Conservation (phyloP, 2,329 filamentous ascomycete species). For the Alternaria hordeiaustralica region DNA sequence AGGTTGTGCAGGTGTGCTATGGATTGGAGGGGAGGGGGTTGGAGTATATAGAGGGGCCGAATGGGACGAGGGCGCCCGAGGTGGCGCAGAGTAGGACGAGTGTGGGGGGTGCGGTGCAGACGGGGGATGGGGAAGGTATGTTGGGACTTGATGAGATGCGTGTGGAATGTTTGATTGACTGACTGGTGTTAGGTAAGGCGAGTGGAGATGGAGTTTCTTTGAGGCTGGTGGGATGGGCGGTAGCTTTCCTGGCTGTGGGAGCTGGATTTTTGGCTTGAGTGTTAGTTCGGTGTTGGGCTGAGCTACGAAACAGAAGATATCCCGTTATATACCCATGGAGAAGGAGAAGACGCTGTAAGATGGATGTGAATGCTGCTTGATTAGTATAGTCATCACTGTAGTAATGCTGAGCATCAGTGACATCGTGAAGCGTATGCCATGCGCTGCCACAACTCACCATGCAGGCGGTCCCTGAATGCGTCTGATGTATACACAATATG, state of each 20-base stretch:
- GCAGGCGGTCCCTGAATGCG: not conserved
- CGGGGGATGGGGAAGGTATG: not conserved
- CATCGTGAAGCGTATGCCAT: not conserved
- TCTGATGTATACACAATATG: not conserved
- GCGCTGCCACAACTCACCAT: not conserved
- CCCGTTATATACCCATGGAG: not conserved
- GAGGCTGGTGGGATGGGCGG: not conserved
- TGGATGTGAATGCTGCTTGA: not conserved
- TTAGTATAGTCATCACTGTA: not conserved
- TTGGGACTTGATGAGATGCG: not conserved
- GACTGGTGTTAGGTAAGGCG: not conserved
- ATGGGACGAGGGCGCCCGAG: not conserved
- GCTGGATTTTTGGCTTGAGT: not conserved
- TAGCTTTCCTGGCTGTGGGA: not conserved
- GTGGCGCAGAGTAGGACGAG: not conserved
- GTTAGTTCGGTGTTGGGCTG: not conserved
- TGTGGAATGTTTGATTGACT: not conserved
- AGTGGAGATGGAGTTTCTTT: not conserved
- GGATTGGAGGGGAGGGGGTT: accelerated
- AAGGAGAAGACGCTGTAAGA: not conserved
- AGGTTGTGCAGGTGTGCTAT: not conserved
- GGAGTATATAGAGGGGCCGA: not conserved
- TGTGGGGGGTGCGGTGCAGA: not conserved
- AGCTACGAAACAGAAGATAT: not conserved
- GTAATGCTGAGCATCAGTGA: not conserved